phyloP scores from a whole-genome alignment of 2,329 filamentous ascomycete genomes.

The Trichoderma sp. region DNA sequence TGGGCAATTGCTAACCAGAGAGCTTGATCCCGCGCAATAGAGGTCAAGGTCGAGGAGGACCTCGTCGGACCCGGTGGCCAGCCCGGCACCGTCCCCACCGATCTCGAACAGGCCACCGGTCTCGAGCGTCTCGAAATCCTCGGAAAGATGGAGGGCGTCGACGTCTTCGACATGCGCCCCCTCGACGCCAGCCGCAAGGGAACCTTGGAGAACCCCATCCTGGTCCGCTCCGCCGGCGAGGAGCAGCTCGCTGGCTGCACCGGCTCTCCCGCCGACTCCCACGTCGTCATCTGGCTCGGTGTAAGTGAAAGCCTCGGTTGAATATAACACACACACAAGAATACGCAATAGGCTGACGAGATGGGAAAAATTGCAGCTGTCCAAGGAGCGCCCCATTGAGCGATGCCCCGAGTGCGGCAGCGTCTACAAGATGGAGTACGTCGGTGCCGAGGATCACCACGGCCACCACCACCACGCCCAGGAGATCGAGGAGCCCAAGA shows the following conservation, averaged over 20 bases:
- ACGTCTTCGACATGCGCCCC: slow-evolving; percentile 97
- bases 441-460: slow-evolving; percentile 79
- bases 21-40: slow-evolving; percentile 46
- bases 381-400: slow-evolving; percentile 85
- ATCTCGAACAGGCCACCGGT: slow-evolving; percentile 94
- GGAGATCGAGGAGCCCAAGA: slow-evolving; percentile 81
- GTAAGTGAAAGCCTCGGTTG: slow-evolving; percentile 51
- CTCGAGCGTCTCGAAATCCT: slow-evolving; percentile 97
- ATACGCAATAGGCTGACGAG: slow-evolving; percentile 1
- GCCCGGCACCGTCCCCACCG: slow-evolving; percentile 82
- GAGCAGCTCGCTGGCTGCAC: slow-evolving; percentile 98
- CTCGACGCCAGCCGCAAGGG: slow-evolving; percentile 87
- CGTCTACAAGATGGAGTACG: slow-evolving; percentile 97
- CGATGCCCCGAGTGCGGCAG: slow-evolving; percentile 96
- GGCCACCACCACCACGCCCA: slow-evolving; percentile 57
- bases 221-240: slow-evolving; percentile 86
- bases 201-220: slow-evolving; percentile 87
- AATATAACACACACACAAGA: not conserved
- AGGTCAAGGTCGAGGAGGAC: slow-evolving; percentile 79
- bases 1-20: not conserved
- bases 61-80: slow-evolving; percentile 80
- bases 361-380: slow-evolving; percentile 54
- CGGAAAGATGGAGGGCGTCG: slow-evolving; percentile 98
- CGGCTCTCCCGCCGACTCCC: slow-evolving; percentile 87
- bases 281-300: slow-evolving; percentile 86